These are phyloP conservation scores for Aspergillus terreus DNA, from an alignment of 2,329 filamentous ascomycete species.

Conservation along the genomic window DNA sequence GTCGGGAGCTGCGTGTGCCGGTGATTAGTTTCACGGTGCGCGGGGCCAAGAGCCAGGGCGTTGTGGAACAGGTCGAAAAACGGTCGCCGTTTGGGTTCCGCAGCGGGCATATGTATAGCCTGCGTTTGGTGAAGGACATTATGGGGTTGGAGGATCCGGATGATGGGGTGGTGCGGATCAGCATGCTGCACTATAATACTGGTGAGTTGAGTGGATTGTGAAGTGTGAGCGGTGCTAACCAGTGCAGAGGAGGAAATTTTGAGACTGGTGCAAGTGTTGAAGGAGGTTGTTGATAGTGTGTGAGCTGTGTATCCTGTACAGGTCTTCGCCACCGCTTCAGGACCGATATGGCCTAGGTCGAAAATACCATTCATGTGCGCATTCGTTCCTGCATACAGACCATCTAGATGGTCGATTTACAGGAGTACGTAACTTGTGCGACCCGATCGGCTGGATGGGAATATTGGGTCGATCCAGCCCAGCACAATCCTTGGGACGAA, in stretches of 20 bases:
- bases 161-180: slow-evolving; percentile 66
- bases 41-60: slow-evolving; percentile 52
- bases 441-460: no score
- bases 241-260: slow-evolving; percentile 14
- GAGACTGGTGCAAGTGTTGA: slow-evolving; percentile 13
- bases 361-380: no score
- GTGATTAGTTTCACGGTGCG: slow-evolving; percentile 65
- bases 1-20: slow-evolving; percentile 53
- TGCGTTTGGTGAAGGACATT: slow-evolving; percentile 58
- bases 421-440: no score
- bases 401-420: no score
- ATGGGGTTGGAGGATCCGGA: slow-evolving; percentile 54
- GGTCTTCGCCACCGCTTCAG: no score
- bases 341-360: no score
- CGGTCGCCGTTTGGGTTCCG: slow-evolving; percentile 59
- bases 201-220: slow-evolving; percentile 39
- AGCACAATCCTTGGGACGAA: no score
- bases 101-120: slow-evolving; percentile 67
- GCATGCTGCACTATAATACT: slow-evolving; percentile 71
- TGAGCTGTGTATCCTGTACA: no score
- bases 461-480: no score
- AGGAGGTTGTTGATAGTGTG: slow-evolving; percentile 5
- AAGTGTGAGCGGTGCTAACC: neutral
- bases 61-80: slow-evolving; percentile 62
- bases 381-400: no score